phyloP scores from a whole-genome alignment of 305 asterid genomes.

The Fraxinus velutina region DNA sequence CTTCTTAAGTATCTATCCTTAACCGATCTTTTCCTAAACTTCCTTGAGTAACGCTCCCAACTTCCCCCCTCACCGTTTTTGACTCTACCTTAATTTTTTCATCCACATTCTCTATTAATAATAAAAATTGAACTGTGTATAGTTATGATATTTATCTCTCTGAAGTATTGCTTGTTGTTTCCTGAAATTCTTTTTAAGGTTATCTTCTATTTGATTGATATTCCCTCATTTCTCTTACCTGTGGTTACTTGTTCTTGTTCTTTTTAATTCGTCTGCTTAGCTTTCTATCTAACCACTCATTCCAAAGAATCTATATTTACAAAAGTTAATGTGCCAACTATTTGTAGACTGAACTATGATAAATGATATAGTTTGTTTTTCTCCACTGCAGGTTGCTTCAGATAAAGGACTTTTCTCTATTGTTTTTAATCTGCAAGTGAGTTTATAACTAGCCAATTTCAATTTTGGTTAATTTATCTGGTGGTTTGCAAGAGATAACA shows the following conservation, averaged over 20 bases:
- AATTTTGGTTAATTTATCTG: constrained; percentile 17
- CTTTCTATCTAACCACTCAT: neutral
- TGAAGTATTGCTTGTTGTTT: neutral
- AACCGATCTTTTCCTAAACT: neutral
- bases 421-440: constrained; percentile 82
- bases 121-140: neutral
- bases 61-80: neutral
- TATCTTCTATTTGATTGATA: neutral
- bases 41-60: neutral
- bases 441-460: constrained; percentile 29
- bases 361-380: constrained; percentile 13
- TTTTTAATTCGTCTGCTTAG: neutral
- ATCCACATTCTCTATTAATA: neutral
- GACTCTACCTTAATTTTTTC: neutral
- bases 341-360: neutral
- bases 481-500: constrained; percentile 12
- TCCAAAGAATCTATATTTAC: neutral
- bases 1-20: neutral
- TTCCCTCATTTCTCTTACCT: neutral
- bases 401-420: constrained; percentile 71
- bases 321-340: neutral
- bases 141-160: neutral
- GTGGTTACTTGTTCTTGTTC: neutral
- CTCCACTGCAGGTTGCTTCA: constrained; percentile 61
- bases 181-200: neutral